These are phyloP conservation scores for Pseudocercospora pini-densiflorae DNA, from an alignment of 2,329 filamentous ascomycete genomes.

Conservation along the genomic window DNA sequence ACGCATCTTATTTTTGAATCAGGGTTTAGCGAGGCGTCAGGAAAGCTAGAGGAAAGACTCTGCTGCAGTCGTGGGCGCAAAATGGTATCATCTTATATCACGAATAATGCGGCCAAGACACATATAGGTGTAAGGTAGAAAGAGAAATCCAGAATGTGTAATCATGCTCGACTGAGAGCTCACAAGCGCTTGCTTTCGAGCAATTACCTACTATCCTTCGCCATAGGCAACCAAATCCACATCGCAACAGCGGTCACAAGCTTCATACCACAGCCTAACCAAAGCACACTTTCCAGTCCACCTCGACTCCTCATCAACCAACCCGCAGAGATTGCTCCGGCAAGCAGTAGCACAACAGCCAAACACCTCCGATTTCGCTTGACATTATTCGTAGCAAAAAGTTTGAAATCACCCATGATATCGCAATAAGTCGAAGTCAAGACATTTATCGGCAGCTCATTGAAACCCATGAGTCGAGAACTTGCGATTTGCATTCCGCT, in stretches of 20 bases:
- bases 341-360: constrained; percentile 52
- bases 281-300: constrained; percentile 51
- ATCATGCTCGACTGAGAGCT: not conserved
- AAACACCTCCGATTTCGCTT: constrained; percentile 56
- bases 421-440: constrained; percentile 61
- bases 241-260: constrained; percentile 27
- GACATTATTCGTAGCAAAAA: constrained; percentile 54
- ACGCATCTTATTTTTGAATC: constrained; percentile 5
- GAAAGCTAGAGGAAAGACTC: constrained; percentile 1
- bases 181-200: not conserved
- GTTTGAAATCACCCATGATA: constrained; percentile 55
- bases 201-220: not conserved
- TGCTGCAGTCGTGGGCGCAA: not conserved
- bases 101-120: constrained; percentile 10
- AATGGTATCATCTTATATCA: not conserved
- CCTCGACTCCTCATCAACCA: constrained; percentile 53
- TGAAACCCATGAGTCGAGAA: constrained; percentile 56
- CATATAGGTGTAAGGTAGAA: not conserved
- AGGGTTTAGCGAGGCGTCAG: constrained; percentile 20
- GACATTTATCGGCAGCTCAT: constrained; percentile 60
- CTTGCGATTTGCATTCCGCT: constrained; percentile 59
- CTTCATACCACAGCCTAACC: constrained; percentile 54
- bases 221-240: constrained; percentile 11
- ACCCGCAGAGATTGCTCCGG: constrained; percentile 54
- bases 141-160: not conserved